Evolutionary conservation across 1,284 basidiomycete species (phyloP).

Genomic region (Apiotrichum brassicae): DNA sequence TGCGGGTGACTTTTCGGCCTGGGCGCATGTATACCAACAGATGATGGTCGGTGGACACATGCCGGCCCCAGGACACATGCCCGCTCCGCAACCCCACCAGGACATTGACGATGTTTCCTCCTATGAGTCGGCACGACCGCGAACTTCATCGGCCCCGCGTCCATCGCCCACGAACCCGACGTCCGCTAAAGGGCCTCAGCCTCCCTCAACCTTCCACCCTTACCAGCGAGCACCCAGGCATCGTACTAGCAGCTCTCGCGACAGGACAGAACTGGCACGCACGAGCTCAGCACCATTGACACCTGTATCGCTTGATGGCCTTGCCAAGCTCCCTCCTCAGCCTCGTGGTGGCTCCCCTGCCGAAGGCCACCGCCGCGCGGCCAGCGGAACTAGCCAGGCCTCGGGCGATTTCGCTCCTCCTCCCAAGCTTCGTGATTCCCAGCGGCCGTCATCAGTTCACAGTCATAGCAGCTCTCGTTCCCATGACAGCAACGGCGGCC

Average conservation of each 20-base stretch:
- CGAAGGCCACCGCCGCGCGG: conserved; percentile 8
- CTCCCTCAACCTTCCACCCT: conserved; percentile 22
- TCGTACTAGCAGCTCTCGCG: conserved; percentile 10
- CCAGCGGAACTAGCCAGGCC: conserved; percentile 3
- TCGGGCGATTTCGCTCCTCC: conserved; percentile 13
- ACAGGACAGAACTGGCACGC: conserved; percentile 2
- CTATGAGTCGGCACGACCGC: conserved; percentile 14
- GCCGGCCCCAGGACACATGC: conserved; percentile 20
- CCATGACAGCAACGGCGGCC: conserved; percentile 3
- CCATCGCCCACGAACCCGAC: neutral
- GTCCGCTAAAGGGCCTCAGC: neutral
- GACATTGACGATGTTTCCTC: conserved; percentile 12
- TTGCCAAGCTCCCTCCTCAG: neutral
- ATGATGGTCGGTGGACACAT: conserved; percentile 35
- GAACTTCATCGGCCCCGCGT: conserved; percentile 28
- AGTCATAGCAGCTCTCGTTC: conserved; percentile 10
- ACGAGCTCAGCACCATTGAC: conserved; percentile 4
- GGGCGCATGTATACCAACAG: conserved; percentile 44
- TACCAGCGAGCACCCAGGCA: conserved; percentile 24
- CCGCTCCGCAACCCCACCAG: conserved; percentile 16
- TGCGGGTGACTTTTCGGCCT: conserved; percentile 39
- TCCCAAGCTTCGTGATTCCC: conserved; percentile 9
- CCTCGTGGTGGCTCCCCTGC: conserved; percentile 1
- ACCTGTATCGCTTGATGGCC: neutral
- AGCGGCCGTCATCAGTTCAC: conserved; percentile 12